Base-by-base conservation (phyloP, 208 protist species). In the Leishmania guyanensis region DNA sequence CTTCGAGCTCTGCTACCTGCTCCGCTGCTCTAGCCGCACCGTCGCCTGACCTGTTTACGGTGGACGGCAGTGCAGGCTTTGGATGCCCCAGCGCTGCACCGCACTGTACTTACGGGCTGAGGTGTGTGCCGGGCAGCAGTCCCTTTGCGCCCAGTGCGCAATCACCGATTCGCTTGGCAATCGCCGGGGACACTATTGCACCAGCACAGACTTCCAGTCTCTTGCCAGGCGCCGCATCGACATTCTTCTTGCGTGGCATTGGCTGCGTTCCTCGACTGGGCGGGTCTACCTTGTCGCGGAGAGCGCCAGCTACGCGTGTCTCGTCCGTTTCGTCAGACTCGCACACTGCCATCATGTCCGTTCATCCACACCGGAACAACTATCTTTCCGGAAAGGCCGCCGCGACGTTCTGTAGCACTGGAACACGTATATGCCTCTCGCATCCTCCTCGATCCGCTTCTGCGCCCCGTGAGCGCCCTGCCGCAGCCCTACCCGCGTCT, bases 341-440 rank as follows among this genome's bases (percentile, higher is more conserved):
- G 33, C 74, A 54, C 56, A 4, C 54, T 33, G 29, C 43, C 43
- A 33, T 9, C 29, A 50, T 66, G 33, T 26, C 46, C 53, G 39
- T 69, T 33, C n/a, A 54, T 5, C 66, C 81, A 71, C 77, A 75
- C 6, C 46, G 81, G 56, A 85, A 85, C 53, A 85, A 85, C 72
- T 85, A 81, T 46, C 58, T 85, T 50, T n/a, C 77, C 17, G 80
- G 75, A 14, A 75, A 80, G 10, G 39, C 75, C 12, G 70, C 66
- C 4, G 26, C 50, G 2, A n/a, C 81, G 39, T 17, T 69, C 75
- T 36, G 33, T n/a, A 78, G 48, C 51, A 43, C 5, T 48, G 33
- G 58, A 43, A 14, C 62, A 29, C 68, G 22, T 2, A 39, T 46
- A 36, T 14, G 50, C 43, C 8, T 64, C 29, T 29, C 20, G 50